phyloP scores from a whole-genome alignment of 2,329 filamentous ascomycete genomes.

The Arthrobotrys pseudoclavata region DNA sequence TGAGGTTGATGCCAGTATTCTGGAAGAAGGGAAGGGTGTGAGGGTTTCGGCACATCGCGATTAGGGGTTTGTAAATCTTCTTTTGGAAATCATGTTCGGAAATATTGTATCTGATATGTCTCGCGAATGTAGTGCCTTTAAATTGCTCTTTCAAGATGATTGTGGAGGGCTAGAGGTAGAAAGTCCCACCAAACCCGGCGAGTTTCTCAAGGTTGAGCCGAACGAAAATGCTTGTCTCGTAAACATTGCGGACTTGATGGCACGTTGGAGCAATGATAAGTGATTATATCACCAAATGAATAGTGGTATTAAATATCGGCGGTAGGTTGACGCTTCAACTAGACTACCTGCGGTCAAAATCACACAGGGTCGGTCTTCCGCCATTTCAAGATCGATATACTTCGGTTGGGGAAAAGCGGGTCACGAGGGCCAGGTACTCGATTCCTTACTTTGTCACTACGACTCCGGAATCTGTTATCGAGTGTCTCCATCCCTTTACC shows the following conservation, averaged over 20 bases:
- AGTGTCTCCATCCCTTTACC: slow-evolving; percentile 65
- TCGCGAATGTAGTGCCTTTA: slow-evolving; percentile 65
- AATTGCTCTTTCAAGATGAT: slow-evolving; percentile 69
- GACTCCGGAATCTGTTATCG: slow-evolving; percentile 67
- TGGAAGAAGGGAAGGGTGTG: slow-evolving; percentile 65
- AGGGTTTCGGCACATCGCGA: slow-evolving; percentile 70
- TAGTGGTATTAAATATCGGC: neutral
- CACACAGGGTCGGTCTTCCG: slow-evolving; percentile 68
- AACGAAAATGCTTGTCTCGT: slow-evolving; percentile 67
- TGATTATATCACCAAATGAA: slow-evolving; percentile 10
- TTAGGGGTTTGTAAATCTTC: slow-evolving; percentile 65
- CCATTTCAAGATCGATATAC: slow-evolving; percentile 65
- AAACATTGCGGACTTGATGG: slow-evolving; percentile 69
- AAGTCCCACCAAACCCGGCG: slow-evolving; percentile 65
- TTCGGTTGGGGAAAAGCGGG: slow-evolving; percentile 64
- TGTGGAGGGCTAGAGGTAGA: slow-evolving; percentile 69
- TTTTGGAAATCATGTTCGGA: neutral
- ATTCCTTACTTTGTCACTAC: slow-evolving; percentile 70
- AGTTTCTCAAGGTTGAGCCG: slow-evolving; percentile 66
- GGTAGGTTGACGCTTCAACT: slow-evolving; percentile 7
- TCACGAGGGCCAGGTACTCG: slow-evolving; percentile 68
- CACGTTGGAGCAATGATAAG: slow-evolving; percentile 69
- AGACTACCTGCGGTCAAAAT: slow-evolving; percentile 68
- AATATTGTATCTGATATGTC: neutral
- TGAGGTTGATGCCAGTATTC: slow-evolving; percentile 66